Percentiles rank a stretch among this genome's conserved stretches.
phyloP scores from a whole-genome alignment of 352 stramenopile genomes.

The Phytophthora pinifolia region DNA sequence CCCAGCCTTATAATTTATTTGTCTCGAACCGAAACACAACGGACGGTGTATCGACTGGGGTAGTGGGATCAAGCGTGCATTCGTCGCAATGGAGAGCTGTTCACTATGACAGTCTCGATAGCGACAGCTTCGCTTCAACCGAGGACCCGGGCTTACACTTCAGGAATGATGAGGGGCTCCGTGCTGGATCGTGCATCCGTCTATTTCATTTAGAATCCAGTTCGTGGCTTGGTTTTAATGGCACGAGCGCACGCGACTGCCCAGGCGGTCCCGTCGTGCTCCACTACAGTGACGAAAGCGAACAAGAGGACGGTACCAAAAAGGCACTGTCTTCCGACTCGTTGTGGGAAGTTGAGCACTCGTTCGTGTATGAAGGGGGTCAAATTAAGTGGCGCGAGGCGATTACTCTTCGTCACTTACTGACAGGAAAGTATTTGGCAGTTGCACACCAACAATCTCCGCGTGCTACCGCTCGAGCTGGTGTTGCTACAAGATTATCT shows the following conservation, averaged over 20 bases:
- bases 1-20: constrained; percentile 56
- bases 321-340: constrained; percentile 45
- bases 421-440: constrained; percentile 58
- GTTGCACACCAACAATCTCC: constrained; percentile 35
- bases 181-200: constrained; percentile 56
- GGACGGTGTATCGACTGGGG: constrained; percentile 31
- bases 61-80: constrained; percentile 61
- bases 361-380: constrained; percentile 53
- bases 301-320: constrained; percentile 33
- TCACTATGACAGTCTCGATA: constrained; percentile 47
- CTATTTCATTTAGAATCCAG: constrained; percentile 68
- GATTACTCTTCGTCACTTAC: constrained; percentile 54
- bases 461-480: constrained; percentile 13
- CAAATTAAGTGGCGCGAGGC: constrained; percentile 52
- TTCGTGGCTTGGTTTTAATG: constrained; percentile 56
- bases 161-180: constrained; percentile 30
- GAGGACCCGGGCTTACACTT: constrained; percentile 3
- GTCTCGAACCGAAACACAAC: constrained; percentile 53
- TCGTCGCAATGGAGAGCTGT: constrained; percentile 61
- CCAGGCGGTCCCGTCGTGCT: constrained; percentile 33
- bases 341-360: constrained; percentile 62
- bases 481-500: constrained; percentile 7
- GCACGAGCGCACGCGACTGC: constrained; percentile 1
- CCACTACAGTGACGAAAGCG: constrained; percentile 49
- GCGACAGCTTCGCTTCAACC: constrained; percentile 9